Conservation (phyloP, 1,284 basidiomycete genomes). For the Ustilago sp. region DNA sequence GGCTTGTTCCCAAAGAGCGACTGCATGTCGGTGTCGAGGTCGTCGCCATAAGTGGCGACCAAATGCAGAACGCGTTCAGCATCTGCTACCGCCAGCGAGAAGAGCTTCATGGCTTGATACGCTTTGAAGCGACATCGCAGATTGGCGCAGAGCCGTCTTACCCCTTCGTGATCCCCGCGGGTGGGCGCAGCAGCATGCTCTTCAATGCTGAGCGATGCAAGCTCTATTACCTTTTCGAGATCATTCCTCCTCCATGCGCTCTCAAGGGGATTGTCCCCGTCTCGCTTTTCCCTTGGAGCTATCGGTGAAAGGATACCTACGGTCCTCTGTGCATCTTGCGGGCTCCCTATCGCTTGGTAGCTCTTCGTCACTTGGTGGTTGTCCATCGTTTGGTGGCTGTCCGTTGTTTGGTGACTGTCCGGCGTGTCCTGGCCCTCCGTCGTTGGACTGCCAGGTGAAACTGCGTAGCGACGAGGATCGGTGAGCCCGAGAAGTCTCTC, state of each 20-base stretch:
- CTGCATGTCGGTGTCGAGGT: background rate
- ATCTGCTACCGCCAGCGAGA: conserved; percentile 10
- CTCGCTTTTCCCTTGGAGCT: background rate
- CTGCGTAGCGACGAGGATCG: background rate
- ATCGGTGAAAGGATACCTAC: background rate
- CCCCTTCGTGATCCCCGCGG: background rate
- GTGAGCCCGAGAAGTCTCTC: background rate
- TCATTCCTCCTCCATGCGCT: conserved; percentile 9
- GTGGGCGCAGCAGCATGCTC: background rate
- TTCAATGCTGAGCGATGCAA: conserved; percentile 9
- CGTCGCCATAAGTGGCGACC: background rate
- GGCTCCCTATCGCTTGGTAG: background rate
- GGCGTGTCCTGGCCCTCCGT: background rate
- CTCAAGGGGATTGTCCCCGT: background rate
- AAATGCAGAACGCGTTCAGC: conserved; percentile 11
- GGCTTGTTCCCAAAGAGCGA: background rate
- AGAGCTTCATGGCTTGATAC: conserved; percentile 4
- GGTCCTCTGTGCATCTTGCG: background rate
- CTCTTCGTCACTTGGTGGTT: background rate
- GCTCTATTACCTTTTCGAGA: conserved; percentile 10
- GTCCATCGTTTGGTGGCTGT: background rate
- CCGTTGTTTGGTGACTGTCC: background rate
- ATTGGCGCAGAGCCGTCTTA: conserved; percentile 1
- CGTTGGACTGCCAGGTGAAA: background rate
- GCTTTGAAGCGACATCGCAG: conserved; percentile 12